phyloP scores from a whole-genome alignment of 2,329 filamentous ascomycete genomes.

The Cadophora gregata region DNA sequence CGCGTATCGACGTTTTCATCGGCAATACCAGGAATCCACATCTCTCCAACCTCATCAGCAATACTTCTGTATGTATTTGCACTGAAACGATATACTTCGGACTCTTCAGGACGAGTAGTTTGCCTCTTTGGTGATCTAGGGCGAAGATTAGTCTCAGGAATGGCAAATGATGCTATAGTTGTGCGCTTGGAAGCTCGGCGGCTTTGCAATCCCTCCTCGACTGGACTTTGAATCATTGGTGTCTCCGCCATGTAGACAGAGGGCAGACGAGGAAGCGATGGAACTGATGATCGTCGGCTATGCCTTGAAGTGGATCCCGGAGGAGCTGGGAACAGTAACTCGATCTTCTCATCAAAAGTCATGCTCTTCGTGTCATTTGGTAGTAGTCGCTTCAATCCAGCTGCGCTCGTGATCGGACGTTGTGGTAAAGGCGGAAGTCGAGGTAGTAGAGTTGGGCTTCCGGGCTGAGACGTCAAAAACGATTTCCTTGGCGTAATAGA shows the following conservation, averaged over 20 bases:
- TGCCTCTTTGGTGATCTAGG: slow-evolving; percentile 20
- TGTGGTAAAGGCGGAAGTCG: slow-evolving; percentile 51
- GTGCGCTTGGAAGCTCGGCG: slow-evolving; percentile 38
- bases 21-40: slow-evolving; percentile 49
- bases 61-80: slow-evolving; percentile 43
- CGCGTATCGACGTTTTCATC: slow-evolving; percentile 20
- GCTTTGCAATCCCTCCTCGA: slow-evolving; percentile 38
- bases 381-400: slow-evolving; percentile 48
- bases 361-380: slow-evolving; percentile 63
- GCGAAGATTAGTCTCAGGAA: slow-evolving; percentile 19
- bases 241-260: slow-evolving; percentile 36
- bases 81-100: slow-evolving; percentile 41
- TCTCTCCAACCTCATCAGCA: slow-evolving; percentile 46
- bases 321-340: slow-evolving; percentile 54
- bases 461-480: slow-evolving; percentile 51
- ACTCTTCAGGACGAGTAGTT: slow-evolving; percentile 9
- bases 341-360: slow-evolving; percentile 64
- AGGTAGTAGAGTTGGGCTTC: slow-evolving; percentile 57
- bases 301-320: slow-evolving; percentile 39
- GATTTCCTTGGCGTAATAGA: slow-evolving; percentile 54
- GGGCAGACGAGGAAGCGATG: slow-evolving; percentile 49
- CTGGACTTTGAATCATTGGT: slow-evolving; percentile 31
- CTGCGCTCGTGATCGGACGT: slow-evolving; percentile 50
- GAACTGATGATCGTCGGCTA: slow-evolving; percentile 51
- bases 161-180: slow-evolving; percentile 38